Evolutionary conservation across 345 rosid genomes (phyloP).

Genomic region (rapeseed (Brassica napus)): Da-Ae NC_063437.1:15639501-15640000

Average conservation of each 20-base stretch:
- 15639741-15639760: constrained; percentile 49
- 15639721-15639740: constrained; percentile 53
- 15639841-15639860: not conserved
- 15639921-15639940: constrained; percentile 70
- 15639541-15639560: not conserved
- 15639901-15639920: constrained; percentile 68
- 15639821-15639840: not conserved
- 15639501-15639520: constrained; percentile 1
- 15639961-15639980: constrained; percentile 59
- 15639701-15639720: constrained; percentile 66
- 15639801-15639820: constrained; percentile 66
- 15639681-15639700: constrained; percentile 50
- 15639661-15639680: not conserved
- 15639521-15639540: not conserved
- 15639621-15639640: not conserved
- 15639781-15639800: constrained; percentile 67
- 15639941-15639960: constrained; percentile 46
- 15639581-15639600: constrained; percentile 78
- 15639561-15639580: constrained; percentile 52
- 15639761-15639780: constrained; percentile 66
- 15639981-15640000: constrained; percentile 71
- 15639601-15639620: constrained; percentile 51
- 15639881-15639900: not conserved
- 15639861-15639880: not conserved
- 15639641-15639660: constrained; percentile 6